Base-by-base conservation (phyloP, 352 stramenopile genomes). In the Pythium diclinum region DNA sequence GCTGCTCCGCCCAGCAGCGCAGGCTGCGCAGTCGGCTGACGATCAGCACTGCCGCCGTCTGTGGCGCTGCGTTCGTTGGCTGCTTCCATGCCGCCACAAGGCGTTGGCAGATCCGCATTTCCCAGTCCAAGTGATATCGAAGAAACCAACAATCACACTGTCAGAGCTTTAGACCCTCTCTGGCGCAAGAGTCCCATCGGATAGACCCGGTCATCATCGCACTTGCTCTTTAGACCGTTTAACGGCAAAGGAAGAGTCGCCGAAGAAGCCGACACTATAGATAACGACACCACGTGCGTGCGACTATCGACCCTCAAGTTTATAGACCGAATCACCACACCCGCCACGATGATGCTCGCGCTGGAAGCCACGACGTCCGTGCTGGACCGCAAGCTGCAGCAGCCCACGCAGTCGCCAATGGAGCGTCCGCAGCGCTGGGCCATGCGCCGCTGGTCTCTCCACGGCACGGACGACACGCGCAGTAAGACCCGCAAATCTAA, bases 371-470 rank as follows among this genome's bases (percentile, higher is more conserved):
- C 48, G 1, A 61, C 23, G 7, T 44, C 13, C 11, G 28, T 62
- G 51, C 32, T 70, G 19, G 64, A 65, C 34, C 52, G 32, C 4
- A 57, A 59, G 40, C n/a, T 59, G 30, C 21, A 23, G 21, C 44
- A 52, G 62, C 62, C 25, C 6, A 40, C 61, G 51, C 28, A 36
- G 32, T 14, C 52, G 11, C 28, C 19, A 21, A 17, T 9, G 46
- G 13, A 28, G 21, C 21, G 48, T 40, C 30, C 63, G 17, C 44
- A 25, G 11, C 63, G 56, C 36, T 56, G 51, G 42, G 42, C 57
- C 6, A 56, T 62, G 58, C 65, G 65, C 2, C 65, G 65, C 40
- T 72, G 65, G 65, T 72, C 65, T 30, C 40, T 68, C 54, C 55
- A 40, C 28, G 65, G 56, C 60, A 65, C 55, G 6, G 40, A 33